These are phyloP conservation scores for Linderniella brevidens DNA, from an alignment of 257 asterid genomes.

Conservation along the genomic window DNA sequence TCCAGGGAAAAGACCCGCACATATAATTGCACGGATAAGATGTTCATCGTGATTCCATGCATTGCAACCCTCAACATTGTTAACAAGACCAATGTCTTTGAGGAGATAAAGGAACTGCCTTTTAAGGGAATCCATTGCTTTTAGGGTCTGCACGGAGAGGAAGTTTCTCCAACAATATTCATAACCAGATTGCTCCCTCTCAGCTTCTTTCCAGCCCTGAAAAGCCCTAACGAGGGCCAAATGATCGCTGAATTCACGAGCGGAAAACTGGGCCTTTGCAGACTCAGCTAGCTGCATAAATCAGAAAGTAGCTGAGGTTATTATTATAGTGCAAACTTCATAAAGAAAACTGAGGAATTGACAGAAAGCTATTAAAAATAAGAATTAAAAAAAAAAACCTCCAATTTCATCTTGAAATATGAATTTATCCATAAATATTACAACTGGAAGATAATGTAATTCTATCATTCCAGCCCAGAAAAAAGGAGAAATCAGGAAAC, in stretches of 20 bases:
- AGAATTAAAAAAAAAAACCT: too few relatives aligned
- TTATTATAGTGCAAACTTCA: too few relatives aligned
- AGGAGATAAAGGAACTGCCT: conserved; percentile 78
- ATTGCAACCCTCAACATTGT: conserved; percentile 44
- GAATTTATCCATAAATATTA: too few relatives aligned
- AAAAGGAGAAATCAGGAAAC: too few relatives aligned
- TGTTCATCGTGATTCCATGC: conserved; percentile 76
- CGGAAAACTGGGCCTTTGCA: conserved; percentile 93
- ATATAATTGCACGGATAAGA: conserved; percentile 91
- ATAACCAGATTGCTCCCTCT: conserved; percentile 90
- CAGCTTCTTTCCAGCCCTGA: conserved; percentile 99
- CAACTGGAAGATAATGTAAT: too few relatives aligned
- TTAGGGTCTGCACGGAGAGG: conserved; percentile 91
- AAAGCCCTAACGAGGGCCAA: conserved; percentile 99
- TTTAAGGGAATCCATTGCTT: conserved; percentile 87
- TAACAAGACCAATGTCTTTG: conserved; percentile 68
- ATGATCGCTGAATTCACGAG: conserved; percentile 95
- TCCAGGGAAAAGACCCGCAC: conserved; percentile 96
- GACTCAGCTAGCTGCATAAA: conserved; percentile 70
- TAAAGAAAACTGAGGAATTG: too few relatives aligned
- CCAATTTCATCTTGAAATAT: too few relatives aligned
- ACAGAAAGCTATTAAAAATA: too few relatives aligned
- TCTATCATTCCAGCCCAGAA: too few relatives aligned
- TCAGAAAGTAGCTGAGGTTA: too few relatives aligned
- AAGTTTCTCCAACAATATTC: conserved; percentile 97